These are phyloP conservation scores for Phoma herbarum DNA, from an alignment of 2,329 filamentous ascomycete species.

Conservation along the genomic window DNA sequence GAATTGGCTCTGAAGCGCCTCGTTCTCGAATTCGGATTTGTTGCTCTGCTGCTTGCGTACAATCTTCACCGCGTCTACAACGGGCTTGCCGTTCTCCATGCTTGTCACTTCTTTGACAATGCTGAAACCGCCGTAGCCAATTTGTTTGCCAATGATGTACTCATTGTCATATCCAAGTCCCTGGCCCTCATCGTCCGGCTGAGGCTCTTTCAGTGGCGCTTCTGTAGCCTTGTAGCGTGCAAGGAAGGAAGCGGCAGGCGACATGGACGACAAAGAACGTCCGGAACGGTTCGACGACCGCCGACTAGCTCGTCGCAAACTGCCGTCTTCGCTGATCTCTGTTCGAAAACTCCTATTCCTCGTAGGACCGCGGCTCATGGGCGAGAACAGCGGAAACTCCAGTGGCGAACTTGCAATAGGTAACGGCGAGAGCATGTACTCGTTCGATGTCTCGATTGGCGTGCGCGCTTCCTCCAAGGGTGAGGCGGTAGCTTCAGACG, in stretches of 20 bases:
- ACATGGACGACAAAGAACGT: slow-evolving; percentile 60
- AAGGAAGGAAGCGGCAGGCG: slow-evolving; percentile 66
- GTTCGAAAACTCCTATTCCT: slow-evolving; percentile 47
- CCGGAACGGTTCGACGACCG: slow-evolving; percentile 59
- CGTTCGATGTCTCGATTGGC: slow-evolving; percentile 45
- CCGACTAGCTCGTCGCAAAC: slow-evolving; percentile 48
- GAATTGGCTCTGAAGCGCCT: slow-evolving; percentile 71
- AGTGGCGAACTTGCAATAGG: slow-evolving; percentile 44
- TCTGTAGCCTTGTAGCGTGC: slow-evolving; percentile 59
- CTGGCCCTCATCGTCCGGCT: slow-evolving; percentile 73
- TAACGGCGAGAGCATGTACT: slow-evolving; percentile 49
- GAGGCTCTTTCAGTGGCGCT: slow-evolving; percentile 51
- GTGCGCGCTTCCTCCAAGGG: slow-evolving; percentile 51
- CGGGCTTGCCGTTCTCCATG: slow-evolving; percentile 62
- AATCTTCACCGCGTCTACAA: slow-evolving; percentile 72
- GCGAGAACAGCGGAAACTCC: slow-evolving; percentile 45
- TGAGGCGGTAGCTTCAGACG: slow-evolving; percentile 54
- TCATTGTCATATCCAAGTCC: slow-evolving; percentile 67
- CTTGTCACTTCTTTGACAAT: slow-evolving; percentile 73
- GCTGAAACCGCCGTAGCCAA: slow-evolving; percentile 72
- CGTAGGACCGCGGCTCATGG: slow-evolving; percentile 37
- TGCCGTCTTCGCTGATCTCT: slow-evolving; percentile 45
- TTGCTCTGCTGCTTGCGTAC: slow-evolving; percentile 67
- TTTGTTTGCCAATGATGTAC: slow-evolving; percentile 72
- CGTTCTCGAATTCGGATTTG: slow-evolving; percentile 68